phyloP scores from a whole-genome alignment of 2,329 filamentous ascomycete species.

The Septoria petroselini region DNA sequence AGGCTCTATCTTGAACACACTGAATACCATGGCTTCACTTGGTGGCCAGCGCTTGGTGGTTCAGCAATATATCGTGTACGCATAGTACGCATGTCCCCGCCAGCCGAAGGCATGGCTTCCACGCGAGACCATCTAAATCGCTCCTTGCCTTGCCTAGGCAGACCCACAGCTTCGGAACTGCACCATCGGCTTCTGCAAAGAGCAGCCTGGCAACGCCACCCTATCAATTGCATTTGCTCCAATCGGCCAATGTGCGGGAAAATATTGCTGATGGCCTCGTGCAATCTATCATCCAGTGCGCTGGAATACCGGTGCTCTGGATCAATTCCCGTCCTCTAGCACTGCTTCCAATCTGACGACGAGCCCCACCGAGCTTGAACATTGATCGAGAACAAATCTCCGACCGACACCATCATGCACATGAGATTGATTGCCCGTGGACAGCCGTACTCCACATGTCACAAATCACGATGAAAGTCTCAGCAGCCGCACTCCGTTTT shows the following conservation, averaged over 20 bases:
- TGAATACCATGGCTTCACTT: too few species aligned
- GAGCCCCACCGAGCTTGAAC: not conserved
- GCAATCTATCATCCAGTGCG: too few species aligned
- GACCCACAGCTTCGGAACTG: not conserved
- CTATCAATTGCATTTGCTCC: not conserved
- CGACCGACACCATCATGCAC: not conserved
- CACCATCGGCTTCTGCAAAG: not conserved
- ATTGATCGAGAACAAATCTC: constrained; percentile 5
- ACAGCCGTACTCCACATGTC: too few species aligned
- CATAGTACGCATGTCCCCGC: not conserved
- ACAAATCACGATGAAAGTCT: too few species aligned
- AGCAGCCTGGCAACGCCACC: not conserved
- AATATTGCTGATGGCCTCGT: too few species aligned
- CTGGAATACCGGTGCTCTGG: not conserved
- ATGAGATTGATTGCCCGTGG: not conserved
- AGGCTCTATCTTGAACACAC: too few species aligned
- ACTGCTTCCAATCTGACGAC: too few species aligned
- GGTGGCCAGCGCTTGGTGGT: too few species aligned
- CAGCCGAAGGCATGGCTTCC: not conserved
- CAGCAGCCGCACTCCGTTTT: too few species aligned
- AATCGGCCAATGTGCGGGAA: not conserved
- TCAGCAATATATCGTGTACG: too few species aligned
- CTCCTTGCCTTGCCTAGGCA: too few species aligned
- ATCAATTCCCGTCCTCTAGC: too few species aligned
- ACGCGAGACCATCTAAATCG: constrained; percentile 2